These are phyloP conservation scores for Pseudocercospora pini-densiflorae DNA, from an alignment of 2,329 filamentous ascomycete genomes.

Conservation along the genomic window DNA sequence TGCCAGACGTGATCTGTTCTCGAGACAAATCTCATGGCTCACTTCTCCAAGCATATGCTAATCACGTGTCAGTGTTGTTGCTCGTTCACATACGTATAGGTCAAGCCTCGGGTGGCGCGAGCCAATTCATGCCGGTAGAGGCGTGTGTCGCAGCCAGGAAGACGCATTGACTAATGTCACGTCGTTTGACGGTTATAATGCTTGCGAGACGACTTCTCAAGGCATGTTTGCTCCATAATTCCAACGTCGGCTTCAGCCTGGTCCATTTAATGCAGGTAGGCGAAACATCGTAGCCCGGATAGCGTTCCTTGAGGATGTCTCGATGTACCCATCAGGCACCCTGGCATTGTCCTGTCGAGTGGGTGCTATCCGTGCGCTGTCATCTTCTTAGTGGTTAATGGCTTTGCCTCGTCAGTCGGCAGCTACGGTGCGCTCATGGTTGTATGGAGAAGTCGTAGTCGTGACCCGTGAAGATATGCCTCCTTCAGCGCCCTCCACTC, in stretches of 20 bases:
- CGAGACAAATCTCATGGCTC: background rate
- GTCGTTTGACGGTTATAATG: background rate
- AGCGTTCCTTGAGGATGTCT: background rate
- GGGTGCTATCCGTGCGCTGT: background rate
- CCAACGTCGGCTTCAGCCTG: background rate
- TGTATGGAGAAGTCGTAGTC: background rate
- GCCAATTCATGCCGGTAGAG: background rate
- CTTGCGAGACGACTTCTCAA: background rate
- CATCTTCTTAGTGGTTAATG: background rate
- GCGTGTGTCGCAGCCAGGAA: background rate
- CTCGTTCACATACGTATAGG: background rate
- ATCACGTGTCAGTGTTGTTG: conserved; percentile 1
- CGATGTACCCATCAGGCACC: background rate
- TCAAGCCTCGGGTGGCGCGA: background rate
- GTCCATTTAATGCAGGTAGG: background rate
- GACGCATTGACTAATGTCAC: conserved; percentile 1
- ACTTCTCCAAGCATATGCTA: background rate
- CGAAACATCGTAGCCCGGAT: conserved; percentile 1
- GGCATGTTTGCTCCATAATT: background rate
- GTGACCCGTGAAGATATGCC: background rate
- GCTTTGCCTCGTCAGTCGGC: background rate
- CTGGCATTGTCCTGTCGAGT: background rate
- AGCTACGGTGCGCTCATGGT: background rate
- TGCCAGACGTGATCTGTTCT: background rate
- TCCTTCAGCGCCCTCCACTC: background rate